A percentile compares a stretch with the other conserved stretches of the same genome.
phyloP scores from a whole-genome alignment of 352 stramenopile species.

The Globisporangium middletonii region DNA sequence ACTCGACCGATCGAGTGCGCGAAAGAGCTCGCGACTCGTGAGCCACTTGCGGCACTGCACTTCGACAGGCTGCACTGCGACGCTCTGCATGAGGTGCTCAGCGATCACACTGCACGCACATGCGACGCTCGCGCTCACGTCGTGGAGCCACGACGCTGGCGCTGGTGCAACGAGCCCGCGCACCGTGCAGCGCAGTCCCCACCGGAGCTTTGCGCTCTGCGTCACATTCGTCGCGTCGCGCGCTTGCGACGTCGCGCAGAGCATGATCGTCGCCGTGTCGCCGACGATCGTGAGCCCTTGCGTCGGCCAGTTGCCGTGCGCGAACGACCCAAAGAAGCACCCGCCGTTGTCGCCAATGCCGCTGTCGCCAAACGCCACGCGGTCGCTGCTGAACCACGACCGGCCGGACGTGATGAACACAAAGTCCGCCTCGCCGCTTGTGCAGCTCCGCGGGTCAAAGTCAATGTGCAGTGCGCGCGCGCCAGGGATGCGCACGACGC shows the following conservation, averaged over 20 bases:
- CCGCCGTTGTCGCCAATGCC: conserved; percentile 57
- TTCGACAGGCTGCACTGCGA: conserved; percentile 22
- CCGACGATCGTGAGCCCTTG: conserved; percentile 48
- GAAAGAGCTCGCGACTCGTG: conserved; percentile 21
- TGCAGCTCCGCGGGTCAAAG: conserved; percentile 61
- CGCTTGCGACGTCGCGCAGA: conserved; percentile 58
- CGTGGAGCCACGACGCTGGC: conserved; percentile 19
- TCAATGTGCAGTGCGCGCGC: conserved; percentile 54
- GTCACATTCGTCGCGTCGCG: conserved; percentile 16
- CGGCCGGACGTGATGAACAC: conserved; percentile 55
- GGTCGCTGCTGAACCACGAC: conserved; percentile 53
- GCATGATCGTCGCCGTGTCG: conserved; percentile 59
- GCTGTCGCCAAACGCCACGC: conserved; percentile 46
- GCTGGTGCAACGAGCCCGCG: conserved; percentile 26
- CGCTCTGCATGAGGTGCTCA: conserved; percentile 33
- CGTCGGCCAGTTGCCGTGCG: conserved; percentile 49
- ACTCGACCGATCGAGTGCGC: conserved; percentile 20
- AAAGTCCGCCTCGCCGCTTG: conserved; percentile 54
- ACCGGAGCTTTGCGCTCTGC: conserved; percentile 34
- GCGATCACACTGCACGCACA: conserved; percentile 29
- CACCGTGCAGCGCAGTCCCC: conserved; percentile 58
- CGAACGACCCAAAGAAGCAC: conserved; percentile 56
- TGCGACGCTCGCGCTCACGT: conserved; percentile 25
- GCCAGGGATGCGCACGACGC: conserved; percentile 47
- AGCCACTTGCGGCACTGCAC: conserved; percentile 25